Base-by-base conservation (phyloP, 352 stramenopile genomes). In the Globisporangium parvum region DNA sequence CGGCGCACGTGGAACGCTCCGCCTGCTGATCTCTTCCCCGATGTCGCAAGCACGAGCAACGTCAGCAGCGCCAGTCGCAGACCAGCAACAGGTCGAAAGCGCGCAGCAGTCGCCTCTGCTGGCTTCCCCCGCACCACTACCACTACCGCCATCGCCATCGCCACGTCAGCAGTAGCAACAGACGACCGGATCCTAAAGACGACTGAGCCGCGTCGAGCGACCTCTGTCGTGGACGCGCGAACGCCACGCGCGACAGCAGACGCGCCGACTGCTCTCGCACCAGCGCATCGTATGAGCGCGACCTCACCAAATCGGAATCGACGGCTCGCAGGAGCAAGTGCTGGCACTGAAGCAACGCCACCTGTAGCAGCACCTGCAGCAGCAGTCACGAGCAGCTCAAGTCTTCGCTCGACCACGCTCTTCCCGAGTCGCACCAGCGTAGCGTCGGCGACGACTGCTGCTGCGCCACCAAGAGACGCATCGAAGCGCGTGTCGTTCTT, bases 1-100 rank as follows among this genome's bases (percentile, higher is more conserved):
- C 33, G 41, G 6, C 51, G 51, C 9, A 39, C 41, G 18, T 74
- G 66, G 66, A 74, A 74, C 45, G 53, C 56, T 4, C 59, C 63
- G 31, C 66, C 66, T 8, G 18, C 56, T 33, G 45, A 60, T 26
- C 53, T 71, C n/a, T 74, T 71, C 37, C 63, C 63, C 10, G 28
- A 49, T 20, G n/a, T 44, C 20, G 6, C 51, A 39, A 31, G 51
- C 31, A 57, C 39, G 24, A 50, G 9, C 39, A 21, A 12, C 24
- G 2, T 6, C 39, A 5, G 37, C 18, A 49, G 35, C 42, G 4
- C 12, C 49, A 24, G 57, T 44, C 39, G 39, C 18, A 37, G 31
- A 37, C 31, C 31, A n/a, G 20, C 39, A n/a, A n/a, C 39, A n/a
- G 39, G 39, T 3, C 14, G 39, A n/a, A 44, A 44, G 39, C 39